Evolutionary conservation across 1,139 yeast species (phyloP), one percentile per base, ranked within the genome.

Genomic region (Protomyces lactucae-debilis): DNA sequence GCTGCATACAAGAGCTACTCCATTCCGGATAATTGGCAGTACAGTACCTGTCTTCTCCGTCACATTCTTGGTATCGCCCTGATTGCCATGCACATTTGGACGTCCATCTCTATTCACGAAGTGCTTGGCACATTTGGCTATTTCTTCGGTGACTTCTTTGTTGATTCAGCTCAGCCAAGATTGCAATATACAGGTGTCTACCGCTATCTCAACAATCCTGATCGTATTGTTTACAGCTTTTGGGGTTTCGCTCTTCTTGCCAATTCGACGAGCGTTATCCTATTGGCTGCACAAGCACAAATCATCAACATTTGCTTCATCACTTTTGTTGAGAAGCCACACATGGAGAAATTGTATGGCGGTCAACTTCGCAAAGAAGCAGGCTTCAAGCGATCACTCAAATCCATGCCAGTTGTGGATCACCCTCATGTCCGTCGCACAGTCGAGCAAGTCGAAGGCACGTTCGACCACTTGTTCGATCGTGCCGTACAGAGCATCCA

Each of bases 121-220:
- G 86, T 89, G 68, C 84, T 88, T 69, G 95, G 95, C 3, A 88
- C 87, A 68, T 88, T 86, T 74, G 95, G 96, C 16, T 88, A 95
- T 95, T 88, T 88, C 72, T 88, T 87, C 73, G 96, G 96, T 66
- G 96, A 88, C 73, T 88, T 88, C 75, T 88, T 88, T 74, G 79
- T 87, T 69, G 86, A 88, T 43, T 78, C 83, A 39, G 75, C 77
- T 52, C 80, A 82, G 55, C 65, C 65, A 21, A 72, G 74, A 66
- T 79, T 89, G 69, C 85, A 93, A 1, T 87, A 87, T 69, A 88
- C 90, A 39, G 96, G 96, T 64, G 89, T 88, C 61, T 89, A 88
- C 74, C 83, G 95, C 70, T 88, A 88, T 73, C 79, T 88, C 72
- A 89, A 88, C 73, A 88, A 88, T 72, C 96, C 96, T 6, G 96